Evolutionary conservation across 495 filamentous ascomycete genomes (phyloP).

Genomic region (Podospora pseudoanserina): DNA sequence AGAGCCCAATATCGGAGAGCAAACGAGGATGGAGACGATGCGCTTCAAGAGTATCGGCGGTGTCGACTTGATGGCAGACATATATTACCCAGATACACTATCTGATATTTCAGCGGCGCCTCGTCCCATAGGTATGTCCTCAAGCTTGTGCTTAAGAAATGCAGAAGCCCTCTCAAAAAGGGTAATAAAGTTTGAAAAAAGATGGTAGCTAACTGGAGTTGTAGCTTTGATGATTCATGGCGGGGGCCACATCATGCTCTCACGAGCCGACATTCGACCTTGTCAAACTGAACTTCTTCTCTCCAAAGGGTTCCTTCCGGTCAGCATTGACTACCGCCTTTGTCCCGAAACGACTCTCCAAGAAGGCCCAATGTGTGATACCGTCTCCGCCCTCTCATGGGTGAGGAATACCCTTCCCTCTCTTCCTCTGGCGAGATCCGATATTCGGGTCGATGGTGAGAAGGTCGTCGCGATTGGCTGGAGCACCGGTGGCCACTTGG

Average conservation of each 20-base stretch:
- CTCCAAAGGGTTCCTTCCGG: constrained; percentile 44
- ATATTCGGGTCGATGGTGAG: constrained; percentile 35
- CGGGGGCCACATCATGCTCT: constrained; percentile 49
- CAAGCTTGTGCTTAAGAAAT: too few relatives aligned
- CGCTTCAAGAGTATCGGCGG: constrained; percentile 28
- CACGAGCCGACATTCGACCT: constrained; percentile 43
- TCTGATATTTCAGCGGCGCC: not conserved
- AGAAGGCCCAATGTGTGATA: constrained; percentile 53
- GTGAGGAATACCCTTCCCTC: constrained; percentile 38
- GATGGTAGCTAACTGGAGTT: not conserved
- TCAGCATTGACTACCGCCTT: constrained; percentile 55
- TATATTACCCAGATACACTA: constrained; percentile 31
- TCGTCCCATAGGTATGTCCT: constrained; percentile 1
- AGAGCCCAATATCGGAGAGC: not conserved
- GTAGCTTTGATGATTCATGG: constrained; percentile 58
- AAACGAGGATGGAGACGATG: constrained; percentile 29
- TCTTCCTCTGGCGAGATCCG: constrained; percentile 1
- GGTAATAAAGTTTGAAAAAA: too few relatives aligned
- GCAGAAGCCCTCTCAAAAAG: too few relatives aligned
- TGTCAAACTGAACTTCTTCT: constrained; percentile 42
- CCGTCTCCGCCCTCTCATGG: constrained; percentile 47
- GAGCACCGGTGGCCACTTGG: constrained; percentile 55
- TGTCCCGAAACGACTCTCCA: constrained; percentile 49
- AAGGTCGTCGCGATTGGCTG: constrained; percentile 52
- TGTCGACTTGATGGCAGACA: constrained; percentile 39